Percentiles rank a stretch among this genome's conserved stretches.
Conservation (phyloP, 2,329 filamentous ascomycete species). For the Tolypocladium pustulatum region DNA sequence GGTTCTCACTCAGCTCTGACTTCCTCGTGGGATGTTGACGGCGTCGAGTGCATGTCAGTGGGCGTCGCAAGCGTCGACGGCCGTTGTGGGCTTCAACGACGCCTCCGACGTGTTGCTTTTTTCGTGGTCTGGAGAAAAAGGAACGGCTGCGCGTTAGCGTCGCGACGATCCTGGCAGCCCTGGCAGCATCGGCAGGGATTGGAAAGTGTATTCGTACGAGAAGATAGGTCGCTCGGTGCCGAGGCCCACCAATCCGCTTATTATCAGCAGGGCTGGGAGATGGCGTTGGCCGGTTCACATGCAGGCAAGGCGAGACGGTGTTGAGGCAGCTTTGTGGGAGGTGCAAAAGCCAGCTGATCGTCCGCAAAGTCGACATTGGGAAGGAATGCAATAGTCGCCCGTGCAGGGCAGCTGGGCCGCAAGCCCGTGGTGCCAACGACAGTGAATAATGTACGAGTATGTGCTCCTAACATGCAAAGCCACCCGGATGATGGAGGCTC, state of each 20-base stretch:
- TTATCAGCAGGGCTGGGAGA: not conserved
- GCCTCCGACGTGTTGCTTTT: not conserved
- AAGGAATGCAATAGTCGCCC: no score
- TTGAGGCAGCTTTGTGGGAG: not conserved
- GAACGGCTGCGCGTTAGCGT: not conserved
- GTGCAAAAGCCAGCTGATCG: not conserved
- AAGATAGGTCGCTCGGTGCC: not conserved
- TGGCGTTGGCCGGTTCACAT: not conserved
- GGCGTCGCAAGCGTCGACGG: not conserved
- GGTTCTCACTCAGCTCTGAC: not conserved
- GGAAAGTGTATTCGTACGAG: not conserved
- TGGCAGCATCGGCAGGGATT: not conserved
- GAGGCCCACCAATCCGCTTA: not conserved
- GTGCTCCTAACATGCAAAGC: no score
- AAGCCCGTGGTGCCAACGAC: no score
- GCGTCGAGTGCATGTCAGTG: not conserved
- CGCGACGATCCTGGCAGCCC: not conserved
- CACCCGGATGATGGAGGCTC: no score
- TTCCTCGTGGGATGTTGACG: not conserved
- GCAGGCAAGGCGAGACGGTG: not conserved
- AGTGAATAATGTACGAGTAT: no score
- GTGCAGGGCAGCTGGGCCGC: no score
- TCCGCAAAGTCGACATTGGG: no score
- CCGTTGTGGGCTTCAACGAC: not conserved
- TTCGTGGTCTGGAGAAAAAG: not conserved